phyloP scores from a whole-genome alignment of 495 filamentous ascomycete genomes.

The Extremus antarcticus region DNA sequence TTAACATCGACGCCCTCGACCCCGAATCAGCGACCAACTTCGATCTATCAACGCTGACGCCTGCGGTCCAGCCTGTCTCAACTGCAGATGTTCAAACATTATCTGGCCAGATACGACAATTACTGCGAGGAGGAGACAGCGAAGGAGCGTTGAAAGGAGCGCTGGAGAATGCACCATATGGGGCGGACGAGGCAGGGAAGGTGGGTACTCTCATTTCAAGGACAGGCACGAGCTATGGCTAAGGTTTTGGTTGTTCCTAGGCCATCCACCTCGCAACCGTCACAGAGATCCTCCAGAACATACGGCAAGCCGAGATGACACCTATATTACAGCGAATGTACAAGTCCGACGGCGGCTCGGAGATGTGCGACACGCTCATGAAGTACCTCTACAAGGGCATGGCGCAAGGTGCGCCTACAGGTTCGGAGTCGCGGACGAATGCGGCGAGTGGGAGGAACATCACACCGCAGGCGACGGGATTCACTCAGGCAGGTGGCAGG shows the following conservation, averaged over 20 bases:
- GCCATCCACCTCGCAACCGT: conserved; percentile 73
- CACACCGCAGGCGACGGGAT: conserved; percentile 74
- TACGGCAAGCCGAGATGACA: conserved; percentile 83
- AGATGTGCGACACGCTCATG: conserved; percentile 62
- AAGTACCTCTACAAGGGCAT: conserved; percentile 55
- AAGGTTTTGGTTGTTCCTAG: conserved; percentile 28
- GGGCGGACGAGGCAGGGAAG: conserved; percentile 64
- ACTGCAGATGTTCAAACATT: conserved; percentile 63
- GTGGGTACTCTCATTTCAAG: conserved; percentile 32
- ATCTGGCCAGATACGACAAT: conserved; percentile 67
- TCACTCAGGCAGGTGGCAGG: conserved; percentile 67
- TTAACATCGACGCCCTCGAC: conserved; percentile 82
- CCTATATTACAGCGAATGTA: conserved; percentile 71
- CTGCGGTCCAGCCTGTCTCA: conserved; percentile 52
- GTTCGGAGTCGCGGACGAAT: background rate
- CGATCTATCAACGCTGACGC: conserved; percentile 66
- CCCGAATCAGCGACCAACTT: conserved; percentile 85
- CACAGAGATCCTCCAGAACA: conserved; percentile 78
- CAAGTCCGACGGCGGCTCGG: conserved; percentile 55
- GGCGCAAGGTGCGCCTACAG: background rate
- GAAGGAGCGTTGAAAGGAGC: conserved; percentile 73
- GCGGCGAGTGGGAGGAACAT: conserved; percentile 59
- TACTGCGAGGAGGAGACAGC: conserved; percentile 70
- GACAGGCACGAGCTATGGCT: background rate
- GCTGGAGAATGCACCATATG: conserved; percentile 65